Evolutionary conservation across 179 eudicot genomes (phyloP), one percentile per base, ranked within the genome.

Genomic region (Nepenthes alata): DNA sequence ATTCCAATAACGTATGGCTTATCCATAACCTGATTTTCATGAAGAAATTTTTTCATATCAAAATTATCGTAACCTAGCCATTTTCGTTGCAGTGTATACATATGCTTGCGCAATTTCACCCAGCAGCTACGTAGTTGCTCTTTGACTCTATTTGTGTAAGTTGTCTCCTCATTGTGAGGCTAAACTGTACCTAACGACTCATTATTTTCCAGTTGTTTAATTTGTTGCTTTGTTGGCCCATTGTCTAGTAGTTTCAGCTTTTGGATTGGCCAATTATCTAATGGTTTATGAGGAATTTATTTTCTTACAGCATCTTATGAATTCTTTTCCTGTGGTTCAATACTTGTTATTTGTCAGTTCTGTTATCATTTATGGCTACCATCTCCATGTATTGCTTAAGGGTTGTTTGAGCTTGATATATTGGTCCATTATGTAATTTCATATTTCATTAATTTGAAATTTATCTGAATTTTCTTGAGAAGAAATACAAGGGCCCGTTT

Each of bases 101-200:
- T 93, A 80, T 83, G 86, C 80, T 72, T 93, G 76, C 81, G 98
- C 61, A 93, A 93, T 68, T 89, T 85, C 79, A 89, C 95, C 55
- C 98, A 93, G 71, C 82, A 89, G 74, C 75, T 93, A 13, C 83
- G 98, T 53, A 83, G 75, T 78, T 86, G 75, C 69, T 93, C 98
- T 3, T 64, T 87, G 80, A 85, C 93, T 58, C 89, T 90, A 63
- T 87, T 85, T 72, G 95, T 89, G 91, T 89, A 86, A 85, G 82
- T 66, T 47, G 49, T 51, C 11, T 60, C n/a, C 13, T 14, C 0
- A 9, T 34, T 61, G 2, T 4, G 6, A 39, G 11, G 50, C 14
- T 10, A 57, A 57, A 25, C 25, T 36, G 14, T 1, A 38, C 15
- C 44, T 57, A 15, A 37, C 7, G 25, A 25, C 45, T 41, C 6